Percentiles rank a stretch among this genome's conserved stretches.
phyloP scores from a whole-genome alignment of 495 filamentous ascomycete genomes.

The Mytilinidion resinicola region DNA sequence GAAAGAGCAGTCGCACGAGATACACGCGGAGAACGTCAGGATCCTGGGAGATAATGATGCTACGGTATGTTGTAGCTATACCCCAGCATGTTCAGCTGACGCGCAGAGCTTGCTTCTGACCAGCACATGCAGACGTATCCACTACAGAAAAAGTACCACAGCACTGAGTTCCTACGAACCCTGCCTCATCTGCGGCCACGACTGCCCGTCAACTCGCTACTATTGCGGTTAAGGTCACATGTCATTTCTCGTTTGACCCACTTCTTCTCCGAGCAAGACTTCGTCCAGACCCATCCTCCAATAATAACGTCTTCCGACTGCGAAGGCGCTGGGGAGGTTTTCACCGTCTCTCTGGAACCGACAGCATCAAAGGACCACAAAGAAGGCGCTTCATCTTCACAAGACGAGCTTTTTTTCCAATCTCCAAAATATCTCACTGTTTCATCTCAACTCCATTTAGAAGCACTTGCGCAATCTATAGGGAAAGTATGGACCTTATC shows the following conservation, averaged over 20 bases:
- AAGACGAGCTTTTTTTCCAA: conserved; percentile 63
- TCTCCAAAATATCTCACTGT: conserved; percentile 91
- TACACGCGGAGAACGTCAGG: conserved; percentile 61
- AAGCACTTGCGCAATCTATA: conserved; percentile 82
- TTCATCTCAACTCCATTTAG: conserved; percentile 88
- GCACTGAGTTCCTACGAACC: conserved; percentile 77
- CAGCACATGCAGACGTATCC: conserved; percentile 62
- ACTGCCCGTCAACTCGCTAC: conserved; percentile 69
- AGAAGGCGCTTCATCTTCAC: conserved; percentile 21
- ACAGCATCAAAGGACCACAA: conserved; percentile 7
- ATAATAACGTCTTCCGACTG: conserved; percentile 96
- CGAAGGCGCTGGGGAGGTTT: conserved; percentile 95
- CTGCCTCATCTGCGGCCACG: conserved; percentile 85
- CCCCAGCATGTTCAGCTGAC: conserved; percentile 13
- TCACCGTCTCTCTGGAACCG: conserved; percentile 52
- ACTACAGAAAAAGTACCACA: conserved; percentile 91
- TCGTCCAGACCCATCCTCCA: conserved; percentile 84
- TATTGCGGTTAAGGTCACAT: conserved; percentile 80
- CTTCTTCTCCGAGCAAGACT: conserved; percentile 63
- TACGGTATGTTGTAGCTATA: conserved; percentile 52
- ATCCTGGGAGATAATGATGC: conserved; percentile 72
- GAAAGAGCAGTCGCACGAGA: conserved; percentile 69
- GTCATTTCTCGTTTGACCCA: conserved; percentile 62
- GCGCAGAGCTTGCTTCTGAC: conserved; percentile 13
- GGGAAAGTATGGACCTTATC: conserved; percentile 91